Conservation (phyloP, 768 basidiomycete species). For the Neoboletus magnificus region DNA sequence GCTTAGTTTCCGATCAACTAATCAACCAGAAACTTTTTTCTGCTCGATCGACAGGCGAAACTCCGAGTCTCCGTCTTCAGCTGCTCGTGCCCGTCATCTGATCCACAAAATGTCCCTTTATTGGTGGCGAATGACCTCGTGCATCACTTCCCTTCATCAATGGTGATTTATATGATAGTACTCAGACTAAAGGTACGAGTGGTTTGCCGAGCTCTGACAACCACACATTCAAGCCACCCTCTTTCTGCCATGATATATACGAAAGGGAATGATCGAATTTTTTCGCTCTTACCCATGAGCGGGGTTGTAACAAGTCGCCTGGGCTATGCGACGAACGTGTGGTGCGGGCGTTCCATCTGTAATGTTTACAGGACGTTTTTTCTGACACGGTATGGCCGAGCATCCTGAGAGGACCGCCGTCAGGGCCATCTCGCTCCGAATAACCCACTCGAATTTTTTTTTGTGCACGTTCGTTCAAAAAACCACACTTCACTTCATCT, state of each 20-base stretch:
- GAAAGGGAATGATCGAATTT: slow-evolving; percentile 12
- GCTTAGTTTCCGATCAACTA: slow-evolving; percentile 10
- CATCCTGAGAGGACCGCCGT: background rate
- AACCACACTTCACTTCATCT: background rate
- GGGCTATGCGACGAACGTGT: slow-evolving; percentile 14
- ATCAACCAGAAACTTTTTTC: slow-evolving; percentile 21
- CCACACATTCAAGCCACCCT: slow-evolving; percentile 12
- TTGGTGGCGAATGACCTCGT: slow-evolving; percentile 26
- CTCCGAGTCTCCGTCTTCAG: slow-evolving; percentile 18
- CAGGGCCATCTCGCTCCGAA: background rate
- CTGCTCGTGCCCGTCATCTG: slow-evolving; percentile 13
- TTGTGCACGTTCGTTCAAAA: background rate
- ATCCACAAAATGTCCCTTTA: slow-evolving; percentile 8
- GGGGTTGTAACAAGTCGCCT: slow-evolving; percentile 6
- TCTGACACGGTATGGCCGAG: slow-evolving; percentile 9
- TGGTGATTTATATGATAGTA: slow-evolving; percentile 14
- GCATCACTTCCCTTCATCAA: slow-evolving; percentile 21
- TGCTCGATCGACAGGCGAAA: slow-evolving; percentile 8
- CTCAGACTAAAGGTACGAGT: slow-evolving; percentile 14
- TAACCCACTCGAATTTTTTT: slow-evolving; percentile 1
- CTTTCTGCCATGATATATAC: slow-evolving; percentile 11
- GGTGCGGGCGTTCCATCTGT: slow-evolving; percentile 15
- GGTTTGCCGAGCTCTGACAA: slow-evolving; percentile 18
- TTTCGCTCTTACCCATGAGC: slow-evolving; percentile 2
- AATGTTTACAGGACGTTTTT: slow-evolving; percentile 3